Evolutionary conservation across 2,329 filamentous ascomycete genomes (phyloP).

Genomic region (Phialocephala sp.): DNA sequence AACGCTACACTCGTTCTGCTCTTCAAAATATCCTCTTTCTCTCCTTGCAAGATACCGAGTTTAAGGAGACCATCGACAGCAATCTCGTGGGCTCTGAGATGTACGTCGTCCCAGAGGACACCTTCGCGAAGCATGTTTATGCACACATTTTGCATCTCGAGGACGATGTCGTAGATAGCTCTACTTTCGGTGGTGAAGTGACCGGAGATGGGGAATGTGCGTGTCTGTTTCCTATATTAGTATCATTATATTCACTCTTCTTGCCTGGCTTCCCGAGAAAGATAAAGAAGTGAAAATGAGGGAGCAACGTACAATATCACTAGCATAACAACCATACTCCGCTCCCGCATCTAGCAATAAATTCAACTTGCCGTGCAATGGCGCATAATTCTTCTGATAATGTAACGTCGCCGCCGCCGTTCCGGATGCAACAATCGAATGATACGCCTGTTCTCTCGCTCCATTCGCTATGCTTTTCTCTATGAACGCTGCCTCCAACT

Average conservation of each 20-base stretch:
- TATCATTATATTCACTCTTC: background rate
- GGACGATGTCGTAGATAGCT: constrained; percentile 81
- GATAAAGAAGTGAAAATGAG: background rate
- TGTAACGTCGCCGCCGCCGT: constrained; percentile 84
- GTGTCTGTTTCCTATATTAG: constrained; percentile 61
- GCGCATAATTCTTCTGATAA: constrained; percentile 80
- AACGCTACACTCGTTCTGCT: constrained; percentile 86
- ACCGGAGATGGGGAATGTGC: constrained; percentile 83
- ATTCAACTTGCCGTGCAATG: constrained; percentile 74
- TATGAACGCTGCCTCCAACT: constrained; percentile 83
- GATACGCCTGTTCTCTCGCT: constrained; percentile 84
- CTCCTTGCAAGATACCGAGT: constrained; percentile 75
- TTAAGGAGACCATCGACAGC: constrained; percentile 79
- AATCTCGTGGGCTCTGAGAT: constrained; percentile 78
- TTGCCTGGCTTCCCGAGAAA: background rate
- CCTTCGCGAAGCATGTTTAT: constrained; percentile 76
- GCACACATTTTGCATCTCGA: constrained; percentile 83
- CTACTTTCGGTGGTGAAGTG: constrained; percentile 72
- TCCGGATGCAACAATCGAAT: constrained; percentile 83
- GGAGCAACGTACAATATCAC: constrained; percentile 60
- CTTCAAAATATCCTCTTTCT: constrained; percentile 74
- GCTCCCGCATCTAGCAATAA: constrained; percentile 84
- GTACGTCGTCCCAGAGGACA: constrained; percentile 80
- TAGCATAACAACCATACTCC: constrained; percentile 75
- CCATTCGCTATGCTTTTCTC: constrained; percentile 76